Percentiles rank a stretch among this genome's conserved stretches.
Conservation (phyloP, 1,284 basidiomycete genomes). For the Ganoderma lingzhi region DNA sequence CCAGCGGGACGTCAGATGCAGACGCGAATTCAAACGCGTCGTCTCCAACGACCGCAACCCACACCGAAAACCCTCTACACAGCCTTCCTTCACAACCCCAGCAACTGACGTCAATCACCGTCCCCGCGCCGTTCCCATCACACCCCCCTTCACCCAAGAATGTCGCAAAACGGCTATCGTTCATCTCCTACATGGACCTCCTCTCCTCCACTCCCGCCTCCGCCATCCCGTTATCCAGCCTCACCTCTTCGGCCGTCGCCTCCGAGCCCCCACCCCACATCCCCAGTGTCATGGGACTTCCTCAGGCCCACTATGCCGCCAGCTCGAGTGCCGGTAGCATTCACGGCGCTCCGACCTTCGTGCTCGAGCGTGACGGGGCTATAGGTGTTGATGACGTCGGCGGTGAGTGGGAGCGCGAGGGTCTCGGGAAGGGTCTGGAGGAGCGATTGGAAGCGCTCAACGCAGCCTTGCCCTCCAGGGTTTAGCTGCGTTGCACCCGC, state of each 20-base stretch:
- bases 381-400: conserved; percentile 60
- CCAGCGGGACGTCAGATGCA: conserved; percentile 32
- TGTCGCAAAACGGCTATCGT: conserved; percentile 76
- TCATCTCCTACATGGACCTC: conserved; percentile 87
- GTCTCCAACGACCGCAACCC: conserved; percentile 51
- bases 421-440: conserved; percentile 80
- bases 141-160: conserved; percentile 65
- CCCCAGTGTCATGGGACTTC: conserved; percentile 58
- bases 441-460: conserved; percentile 75
- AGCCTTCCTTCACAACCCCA: conserved; percentile 36
- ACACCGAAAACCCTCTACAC: conserved; percentile 45
- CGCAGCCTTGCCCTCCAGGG: conserved; percentile 40
- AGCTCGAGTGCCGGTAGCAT: conserved; percentile 41
- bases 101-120: conserved; percentile 49
- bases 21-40: conserved; percentile 45
- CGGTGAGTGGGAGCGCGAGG: conserved; percentile 87
- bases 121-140: conserved; percentile 43
- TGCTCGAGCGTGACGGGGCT: conserved; percentile 36
- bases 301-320: conserved; percentile 40
- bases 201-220: conserved; percentile 79
- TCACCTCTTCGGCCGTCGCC: conserved; percentile 65
- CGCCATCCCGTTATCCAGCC: conserved; percentile 72
- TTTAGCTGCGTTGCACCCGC: conserved; percentile 21
- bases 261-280: conserved; percentile 73
- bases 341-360: conserved; percentile 33